Conservation (phyloP, 257 asterid species). For the Petrea volubilis region DNA sequence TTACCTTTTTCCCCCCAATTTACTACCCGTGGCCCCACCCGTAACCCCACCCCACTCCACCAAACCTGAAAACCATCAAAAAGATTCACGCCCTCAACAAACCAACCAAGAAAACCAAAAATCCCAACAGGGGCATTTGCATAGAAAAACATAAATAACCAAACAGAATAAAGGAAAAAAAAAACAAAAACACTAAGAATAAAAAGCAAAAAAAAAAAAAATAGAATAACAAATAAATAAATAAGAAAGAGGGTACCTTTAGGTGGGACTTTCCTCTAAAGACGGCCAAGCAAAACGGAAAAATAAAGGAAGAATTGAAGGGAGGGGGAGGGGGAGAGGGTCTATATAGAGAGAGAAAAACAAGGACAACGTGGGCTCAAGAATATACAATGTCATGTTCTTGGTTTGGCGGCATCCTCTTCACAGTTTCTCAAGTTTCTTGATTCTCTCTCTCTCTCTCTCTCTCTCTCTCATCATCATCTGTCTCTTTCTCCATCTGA, state of each 20-base stretch:
- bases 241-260: conserved; percentile 29
- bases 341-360: conserved; percentile 17
- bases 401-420: conserved; percentile 34
- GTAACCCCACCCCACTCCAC: too few species aligned
- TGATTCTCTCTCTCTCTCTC: conserved; percentile 24
- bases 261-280: conserved; percentile 11
- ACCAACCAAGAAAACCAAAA: background rate
- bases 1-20: conserved; percentile 1
- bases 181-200: background rate
- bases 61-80: background rate
- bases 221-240: too few species aligned
- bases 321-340: conserved; percentile 2
- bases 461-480: background rate
- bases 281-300: conserved; percentile 29
- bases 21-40: background rate
- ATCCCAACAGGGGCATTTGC: background rate
- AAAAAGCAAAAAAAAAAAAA: background rate
- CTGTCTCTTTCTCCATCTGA: conserved; percentile 18
- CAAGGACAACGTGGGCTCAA: conserved; percentile 28
- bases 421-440: conserved; percentile 26
- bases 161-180: background rate
- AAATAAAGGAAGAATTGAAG: conserved; percentile 27
- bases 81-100: background rate
- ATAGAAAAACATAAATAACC: background rate
- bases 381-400: conserved; percentile 33